Base-by-base conservation (phyloP, 768 basidiomycete genomes). In the Suillus decipiens region DNA sequence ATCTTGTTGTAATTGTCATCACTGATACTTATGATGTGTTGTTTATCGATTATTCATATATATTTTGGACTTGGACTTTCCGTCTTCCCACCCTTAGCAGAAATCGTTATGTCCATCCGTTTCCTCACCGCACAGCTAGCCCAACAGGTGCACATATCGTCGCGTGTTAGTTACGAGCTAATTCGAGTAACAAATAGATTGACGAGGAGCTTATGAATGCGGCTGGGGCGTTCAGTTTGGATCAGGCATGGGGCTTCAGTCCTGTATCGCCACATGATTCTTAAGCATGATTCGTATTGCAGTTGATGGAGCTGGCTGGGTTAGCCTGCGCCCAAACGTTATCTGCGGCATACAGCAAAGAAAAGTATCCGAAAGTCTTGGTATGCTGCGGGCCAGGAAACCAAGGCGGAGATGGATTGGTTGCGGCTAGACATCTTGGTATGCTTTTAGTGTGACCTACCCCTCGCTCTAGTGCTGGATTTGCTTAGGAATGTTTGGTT, bases 371-470 rank as follows among this genome's bases (percentile, higher is more conserved):
- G 42, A 84, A 87, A 12, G 93, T 99, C 7, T 80, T 99, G n/a
- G 92, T 99, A 12, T 95, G 93, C 70, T 98, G 96, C 72, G 97
- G 97, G 19, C 96, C 97, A 8, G 97, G 97, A 47, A 99, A 99
- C 71, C 96, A 99, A 80, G 94, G 86, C 76, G 97, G 97, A 14
- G 97, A 99, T 76, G 97, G 97, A 4, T 80, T 99, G 0, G 96
- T 98, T 31, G 97, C 97, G 34, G 97, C 97, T 48, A 83, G 96
- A 50, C 97, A 99, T 77, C 84, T 99, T 9, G 87, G 93, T 92
- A 67, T 61, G 85, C 71, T 11, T 4, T 65, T 42, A 31, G 31
- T 15, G 36, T 36, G 24, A 45, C 11, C n/a, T 5, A 10, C 33
- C 5, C 28, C 24, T 48, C 37, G 36, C 24, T 36, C 1, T 6